Conservation (phyloP, 441 rosid species). For the Croton laevigatus region DNA sequence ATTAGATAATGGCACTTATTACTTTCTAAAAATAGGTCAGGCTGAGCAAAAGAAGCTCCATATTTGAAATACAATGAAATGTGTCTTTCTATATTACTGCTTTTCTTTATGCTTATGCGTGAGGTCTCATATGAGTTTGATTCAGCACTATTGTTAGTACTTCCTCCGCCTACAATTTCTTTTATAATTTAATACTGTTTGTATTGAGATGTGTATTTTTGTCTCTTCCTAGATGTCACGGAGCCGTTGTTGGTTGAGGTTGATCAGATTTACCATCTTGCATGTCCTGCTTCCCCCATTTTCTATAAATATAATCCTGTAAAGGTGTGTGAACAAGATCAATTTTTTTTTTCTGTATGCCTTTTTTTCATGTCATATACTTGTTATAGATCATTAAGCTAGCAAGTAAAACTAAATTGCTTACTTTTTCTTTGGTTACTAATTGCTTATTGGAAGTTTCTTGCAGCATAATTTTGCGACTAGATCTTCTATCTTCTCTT, state of each 20-base stretch:
- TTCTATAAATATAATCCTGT: constrained; percentile 93
- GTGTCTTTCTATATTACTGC: background rate
- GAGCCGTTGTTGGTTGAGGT: constrained; percentile 83
- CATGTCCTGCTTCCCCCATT: constrained; percentile 96
- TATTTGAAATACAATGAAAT: background rate
- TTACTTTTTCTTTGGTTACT: constrained; percentile 8
- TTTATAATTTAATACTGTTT: background rate
- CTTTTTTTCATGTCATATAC: background rate
- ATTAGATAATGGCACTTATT: background rate
- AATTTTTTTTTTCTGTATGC: background rate
- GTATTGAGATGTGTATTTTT: constrained; percentile 5
- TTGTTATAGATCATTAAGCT: background rate
- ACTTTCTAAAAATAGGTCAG: background rate
- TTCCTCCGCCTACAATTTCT: constrained; percentile 12
- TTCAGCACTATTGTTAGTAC: background rate
- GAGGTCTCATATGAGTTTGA: background rate
- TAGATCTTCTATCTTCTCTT: constrained; percentile 4
- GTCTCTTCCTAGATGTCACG: constrained; percentile 58
- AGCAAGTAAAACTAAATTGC: background rate
- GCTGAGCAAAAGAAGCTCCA: background rate
- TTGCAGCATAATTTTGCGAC: background rate
- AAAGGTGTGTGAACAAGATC: constrained; percentile 50
- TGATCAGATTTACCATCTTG: constrained; percentile 92
- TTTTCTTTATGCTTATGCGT: background rate
- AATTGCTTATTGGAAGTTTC: constrained; percentile 1